These are phyloP conservation scores for Cafeteria roenbergensis DNA, from an alignment of 108 stramenopile genomes.

Conservation along the genomic window DNA sequence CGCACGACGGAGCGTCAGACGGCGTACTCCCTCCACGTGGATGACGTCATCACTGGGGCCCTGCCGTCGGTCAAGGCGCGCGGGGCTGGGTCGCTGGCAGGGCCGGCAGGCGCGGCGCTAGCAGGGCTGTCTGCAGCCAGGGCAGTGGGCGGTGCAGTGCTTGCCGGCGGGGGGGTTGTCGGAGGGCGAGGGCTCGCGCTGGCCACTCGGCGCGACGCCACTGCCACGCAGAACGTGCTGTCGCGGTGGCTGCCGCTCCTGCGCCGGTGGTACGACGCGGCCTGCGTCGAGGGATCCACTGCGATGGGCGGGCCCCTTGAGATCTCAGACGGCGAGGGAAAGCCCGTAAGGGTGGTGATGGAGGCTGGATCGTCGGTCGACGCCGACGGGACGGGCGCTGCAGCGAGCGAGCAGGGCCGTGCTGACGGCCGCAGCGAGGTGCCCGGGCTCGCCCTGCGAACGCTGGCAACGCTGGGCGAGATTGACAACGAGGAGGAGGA, in stretches of 20 bases:
- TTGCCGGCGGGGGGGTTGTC: too few relatives aligned
- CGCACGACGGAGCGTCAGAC: background rate
- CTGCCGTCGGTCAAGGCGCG: background rate
- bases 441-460: too few relatives aligned
- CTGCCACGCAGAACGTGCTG: too few relatives aligned
- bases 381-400: background rate
- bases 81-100: background rate
- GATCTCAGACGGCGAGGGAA: background rate
- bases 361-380: background rate
- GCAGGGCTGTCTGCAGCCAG: slow-evolving; percentile 2
- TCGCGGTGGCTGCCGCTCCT: too few relatives aligned
- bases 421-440: background rate
- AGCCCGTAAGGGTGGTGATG: background rate
- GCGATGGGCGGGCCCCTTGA: too few relatives aligned
- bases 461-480: too few relatives aligned
- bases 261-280: too few relatives aligned
- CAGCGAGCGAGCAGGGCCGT: background rate
- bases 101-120: background rate
- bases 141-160: too few relatives aligned
- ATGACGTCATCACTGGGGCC: background rate
- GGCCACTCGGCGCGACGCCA: too few relatives aligned
- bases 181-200: too few relatives aligned
- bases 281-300: too few relatives aligned
- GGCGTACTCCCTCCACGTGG: background rate
- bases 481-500: too few relatives aligned